Evolutionary conservation across 257 asterid species (phyloP).

Genomic region (Primulina eburnea): DNA sequence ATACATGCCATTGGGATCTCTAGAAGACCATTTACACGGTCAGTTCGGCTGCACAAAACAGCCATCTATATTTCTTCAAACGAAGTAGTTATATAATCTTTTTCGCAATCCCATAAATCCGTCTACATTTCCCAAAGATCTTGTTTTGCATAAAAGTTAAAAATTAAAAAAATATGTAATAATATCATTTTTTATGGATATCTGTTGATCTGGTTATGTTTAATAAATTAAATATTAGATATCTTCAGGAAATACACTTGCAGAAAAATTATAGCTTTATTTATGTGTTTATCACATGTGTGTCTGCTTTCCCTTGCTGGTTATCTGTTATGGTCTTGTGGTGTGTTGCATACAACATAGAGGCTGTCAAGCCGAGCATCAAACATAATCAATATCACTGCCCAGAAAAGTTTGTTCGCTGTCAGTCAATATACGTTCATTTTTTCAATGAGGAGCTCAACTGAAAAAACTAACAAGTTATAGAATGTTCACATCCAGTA

Average conservation of each 20-base stretch:
- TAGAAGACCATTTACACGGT: slow-evolving; percentile 99
- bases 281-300: no score
- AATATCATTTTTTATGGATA: neutral
- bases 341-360: neutral
- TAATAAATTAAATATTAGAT: neutral
- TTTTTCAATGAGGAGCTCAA: neutral
- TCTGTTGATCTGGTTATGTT: neutral
- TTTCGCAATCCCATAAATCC: neutral
- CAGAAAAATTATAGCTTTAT: neutral
- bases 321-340: neutral
- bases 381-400: no score
- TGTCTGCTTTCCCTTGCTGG: neutral
- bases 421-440: neutral
- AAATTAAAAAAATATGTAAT: no score
- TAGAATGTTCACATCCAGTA: neutral
- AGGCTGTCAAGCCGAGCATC: neutral
- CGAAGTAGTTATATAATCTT: neutral
- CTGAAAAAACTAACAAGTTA: neutral
- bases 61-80: neutral
- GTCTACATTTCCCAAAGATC: neutral
- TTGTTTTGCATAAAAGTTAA: neutral
- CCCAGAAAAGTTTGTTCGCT: neutral
- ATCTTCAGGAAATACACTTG: neutral
- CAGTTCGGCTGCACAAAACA: slow-evolving; percentile 26
- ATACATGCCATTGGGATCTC: slow-evolving; percentile 93